A percentile compares a stretch with the other conserved stretches of the same genome.
These are phyloP conservation scores for Rubia tinctorum DNA, from an alignment of 305 asterid genomes.

Conservation along the genomic window DNA sequence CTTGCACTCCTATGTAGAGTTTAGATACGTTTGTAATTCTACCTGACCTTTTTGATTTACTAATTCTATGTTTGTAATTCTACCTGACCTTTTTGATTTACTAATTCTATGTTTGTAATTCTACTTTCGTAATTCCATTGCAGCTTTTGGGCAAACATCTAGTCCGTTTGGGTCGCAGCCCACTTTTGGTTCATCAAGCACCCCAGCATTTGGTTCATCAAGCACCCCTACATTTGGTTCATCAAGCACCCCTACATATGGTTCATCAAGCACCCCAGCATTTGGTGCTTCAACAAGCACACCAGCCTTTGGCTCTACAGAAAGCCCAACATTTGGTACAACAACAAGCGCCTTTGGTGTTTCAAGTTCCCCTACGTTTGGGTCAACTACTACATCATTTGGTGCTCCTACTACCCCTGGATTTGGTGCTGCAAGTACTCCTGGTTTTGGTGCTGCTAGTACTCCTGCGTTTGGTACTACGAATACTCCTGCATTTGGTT, in stretches of 20 bases:
- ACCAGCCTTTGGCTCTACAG: slow-evolving; percentile 73
- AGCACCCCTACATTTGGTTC: slow-evolving; percentile 77
- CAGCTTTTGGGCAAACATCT: slow-evolving; percentile 98
- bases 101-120: background rate
- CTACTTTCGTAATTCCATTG: background rate
- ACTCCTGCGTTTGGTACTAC: slow-evolving; percentile 62
- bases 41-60: background rate
- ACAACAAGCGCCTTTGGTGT: slow-evolving; percentile 75
- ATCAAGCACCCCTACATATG: slow-evolving; percentile 42
- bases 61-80: background rate
- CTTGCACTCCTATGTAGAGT: too few species aligned
- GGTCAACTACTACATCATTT: slow-evolving; percentile 37
- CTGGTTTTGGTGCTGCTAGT: slow-evolving; percentile 55
- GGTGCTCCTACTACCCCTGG: slow-evolving; percentile 47
- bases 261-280: slow-evolving; percentile 61
- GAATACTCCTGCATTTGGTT: slow-evolving; percentile 45
- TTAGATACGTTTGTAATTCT: background rate
- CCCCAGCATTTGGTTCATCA: slow-evolving; percentile 66
- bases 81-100: background rate
- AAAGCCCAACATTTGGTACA: slow-evolving; percentile 69
- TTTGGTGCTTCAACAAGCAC: slow-evolving; percentile 62
- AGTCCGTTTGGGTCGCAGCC: slow-evolving; percentile 98
- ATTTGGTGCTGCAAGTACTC: slow-evolving; percentile 44
- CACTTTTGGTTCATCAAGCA: slow-evolving; percentile 86
- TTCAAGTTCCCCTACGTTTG: slow-evolving; percentile 66